Conservation (phyloP, 2,329 filamentous ascomycete species). For the Diaporthe eres region DNA sequence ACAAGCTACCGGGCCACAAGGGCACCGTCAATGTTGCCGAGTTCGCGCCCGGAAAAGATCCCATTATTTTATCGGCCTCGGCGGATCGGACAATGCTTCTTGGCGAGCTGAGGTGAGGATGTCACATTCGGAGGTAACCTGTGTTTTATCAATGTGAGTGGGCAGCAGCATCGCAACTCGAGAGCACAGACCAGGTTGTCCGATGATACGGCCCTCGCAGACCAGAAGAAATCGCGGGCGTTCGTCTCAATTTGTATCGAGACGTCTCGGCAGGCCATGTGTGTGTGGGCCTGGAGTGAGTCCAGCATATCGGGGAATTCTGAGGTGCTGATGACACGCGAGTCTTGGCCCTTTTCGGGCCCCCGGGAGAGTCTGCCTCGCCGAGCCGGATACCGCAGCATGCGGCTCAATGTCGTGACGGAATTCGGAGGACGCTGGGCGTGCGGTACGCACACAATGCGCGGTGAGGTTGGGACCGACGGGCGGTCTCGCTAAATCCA, state of each 20-base stretch:
- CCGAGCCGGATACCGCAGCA: conserved; percentile 5
- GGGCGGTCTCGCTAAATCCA: conserved; percentile 10
- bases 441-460: neutral
- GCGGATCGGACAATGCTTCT: conserved; percentile 90
- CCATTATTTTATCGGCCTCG: conserved; percentile 88
- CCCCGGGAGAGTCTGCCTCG: neutral
- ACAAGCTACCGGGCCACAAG: conserved; percentile 96
- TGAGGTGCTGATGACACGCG: conserved; percentile 25
- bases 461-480: neutral
- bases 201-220: neutral
- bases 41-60: conserved; percentile 87
- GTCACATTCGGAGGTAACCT: neutral
- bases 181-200: conserved; percentile 1
- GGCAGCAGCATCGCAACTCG: neutral
- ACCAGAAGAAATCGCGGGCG: conserved; percentile 1
- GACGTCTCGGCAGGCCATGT: conserved; percentile 20
- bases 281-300: conserved; percentile 21
- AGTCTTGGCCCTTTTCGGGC: neutral
- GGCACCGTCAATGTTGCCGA: conserved; percentile 96
- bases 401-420: conserved; percentile 7
- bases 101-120: conserved; percentile 79
- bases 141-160: neutral
- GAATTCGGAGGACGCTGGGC: neutral
- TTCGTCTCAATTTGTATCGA: conserved; percentile 27
- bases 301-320: conserved; percentile 6